Percentiles rank a stretch among this genome's conserved stretches.
phyloP scores from a whole-genome alignment of 805 yeast species.

The Suhomyces sp. region DNA sequence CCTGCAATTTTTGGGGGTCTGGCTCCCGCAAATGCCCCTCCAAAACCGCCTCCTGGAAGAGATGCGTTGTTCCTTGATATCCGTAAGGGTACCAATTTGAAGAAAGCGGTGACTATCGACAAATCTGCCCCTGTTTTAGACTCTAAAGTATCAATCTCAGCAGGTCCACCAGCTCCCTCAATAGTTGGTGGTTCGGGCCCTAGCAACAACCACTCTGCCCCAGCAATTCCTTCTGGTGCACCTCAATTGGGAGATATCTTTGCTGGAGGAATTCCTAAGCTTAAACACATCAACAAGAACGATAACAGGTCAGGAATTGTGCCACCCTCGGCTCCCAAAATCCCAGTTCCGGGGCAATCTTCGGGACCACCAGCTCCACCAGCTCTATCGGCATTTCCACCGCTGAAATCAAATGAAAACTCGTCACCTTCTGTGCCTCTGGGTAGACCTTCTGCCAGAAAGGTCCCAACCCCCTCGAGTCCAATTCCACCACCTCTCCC shows the following conservation, averaged over 20 bases:
- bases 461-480: slow-evolving; percentile 24
- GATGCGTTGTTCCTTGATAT: slow-evolving; percentile 75
- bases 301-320: slow-evolving; percentile 39
- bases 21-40: slow-evolving; percentile 27
- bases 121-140: slow-evolving; percentile 61
- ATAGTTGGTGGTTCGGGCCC: slow-evolving; percentile 18
- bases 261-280: slow-evolving; percentile 79
- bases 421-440: slow-evolving; percentile 27
- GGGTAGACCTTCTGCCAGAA: too few relatives aligned
- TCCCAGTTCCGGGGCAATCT: slow-evolving; percentile 26
- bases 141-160: slow-evolving; percentile 39
- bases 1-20: slow-evolving; percentile 14
- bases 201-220: too few relatives aligned
- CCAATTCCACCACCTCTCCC: slow-evolving; percentile 21
- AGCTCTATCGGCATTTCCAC: slow-evolving; percentile 10
- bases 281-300: slow-evolving; percentile 39
- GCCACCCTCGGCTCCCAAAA: slow-evolving; percentile 39
- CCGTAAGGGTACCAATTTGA: slow-evolving; percentile 51
- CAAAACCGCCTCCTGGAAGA: slow-evolving; percentile 28
- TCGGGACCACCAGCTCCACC: slow-evolving; percentile 1
- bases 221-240: slow-evolving; percentile 24
- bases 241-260: slow-evolving; percentile 66
- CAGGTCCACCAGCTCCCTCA: slow-evolving; percentile 19
- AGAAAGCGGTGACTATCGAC: slow-evolving; percentile 45
- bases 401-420: slow-evolving; percentile 13